These are phyloP conservation scores for Pseudogymnoascus sp. DNA, from an alignment of 2,329 filamentous ascomycete genomes.

Conservation along the genomic window DNA sequence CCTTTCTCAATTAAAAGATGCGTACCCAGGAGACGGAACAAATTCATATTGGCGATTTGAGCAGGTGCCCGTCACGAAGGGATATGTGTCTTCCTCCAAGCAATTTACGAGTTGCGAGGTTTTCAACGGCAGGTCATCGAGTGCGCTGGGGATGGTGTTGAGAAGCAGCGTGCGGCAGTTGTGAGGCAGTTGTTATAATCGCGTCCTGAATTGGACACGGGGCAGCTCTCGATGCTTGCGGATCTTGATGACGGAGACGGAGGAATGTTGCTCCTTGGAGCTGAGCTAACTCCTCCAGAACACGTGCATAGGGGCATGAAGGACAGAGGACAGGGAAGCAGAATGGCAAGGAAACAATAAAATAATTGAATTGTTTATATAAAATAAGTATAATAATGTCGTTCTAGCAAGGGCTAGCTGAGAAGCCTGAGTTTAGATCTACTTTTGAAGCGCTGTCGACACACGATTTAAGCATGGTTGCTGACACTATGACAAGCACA, in stretches of 20 bases:
- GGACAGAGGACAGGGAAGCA: background rate
- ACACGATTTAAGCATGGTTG: background rate
- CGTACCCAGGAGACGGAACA: conserved; percentile 60
- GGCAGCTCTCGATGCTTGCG: conserved; percentile 8
- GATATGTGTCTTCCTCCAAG: conserved; percentile 2
- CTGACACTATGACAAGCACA: background rate
- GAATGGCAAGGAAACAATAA: background rate
- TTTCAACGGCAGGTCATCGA: conserved; percentile 6
- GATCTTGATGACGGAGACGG: background rate
- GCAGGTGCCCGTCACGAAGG: conserved; percentile 3
- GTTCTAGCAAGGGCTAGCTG: background rate
- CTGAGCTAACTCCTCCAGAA: background rate
- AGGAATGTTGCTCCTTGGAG: background rate
- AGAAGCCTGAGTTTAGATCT: background rate
- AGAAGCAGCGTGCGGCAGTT: background rate
- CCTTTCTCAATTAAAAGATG: conserved; percentile 9
- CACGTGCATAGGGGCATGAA: background rate
- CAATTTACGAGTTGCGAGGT: background rate
- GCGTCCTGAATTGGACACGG: conserved; percentile 8
- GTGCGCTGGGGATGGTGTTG: background rate
- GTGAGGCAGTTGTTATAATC: conserved; percentile 1
- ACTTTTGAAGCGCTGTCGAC: background rate
- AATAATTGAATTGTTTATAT: background rate
- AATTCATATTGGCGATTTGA: conserved; percentile 48
- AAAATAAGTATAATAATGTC: background rate